Evolutionary conservation across 805 yeast species (phyloP).

Genomic region (Wickerhamiella nectarea): DNA sequence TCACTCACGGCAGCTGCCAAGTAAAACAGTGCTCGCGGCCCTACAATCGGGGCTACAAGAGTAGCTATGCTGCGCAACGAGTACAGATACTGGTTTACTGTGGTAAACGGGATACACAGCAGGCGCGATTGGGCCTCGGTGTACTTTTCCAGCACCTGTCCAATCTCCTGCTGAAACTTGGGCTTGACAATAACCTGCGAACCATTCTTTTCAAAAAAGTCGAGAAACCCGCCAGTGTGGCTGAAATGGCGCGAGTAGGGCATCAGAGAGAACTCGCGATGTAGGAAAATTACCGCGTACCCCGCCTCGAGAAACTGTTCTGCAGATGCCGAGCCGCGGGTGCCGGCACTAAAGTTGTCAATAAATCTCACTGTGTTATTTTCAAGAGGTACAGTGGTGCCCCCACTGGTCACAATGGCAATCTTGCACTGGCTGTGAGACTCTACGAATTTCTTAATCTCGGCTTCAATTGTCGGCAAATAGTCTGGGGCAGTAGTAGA

Average conservation of each 20-base stretch:
- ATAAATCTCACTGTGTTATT: conserved; percentile 93
- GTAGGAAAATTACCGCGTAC: conserved; percentile 84
- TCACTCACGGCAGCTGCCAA: conserved; percentile 97
- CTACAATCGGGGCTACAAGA: conserved; percentile 39
- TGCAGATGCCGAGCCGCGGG: conserved; percentile 93
- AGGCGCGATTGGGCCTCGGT: conserved; percentile 36
- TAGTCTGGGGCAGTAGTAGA: conserved; percentile 63
- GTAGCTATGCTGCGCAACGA: conserved; percentile 58
- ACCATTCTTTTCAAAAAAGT: conserved; percentile 45
- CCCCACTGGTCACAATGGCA: conserved; percentile 87
- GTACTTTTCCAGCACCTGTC: conserved; percentile 37
- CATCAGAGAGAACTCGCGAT: conserved; percentile 78
- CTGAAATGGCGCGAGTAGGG: conserved; percentile 86
- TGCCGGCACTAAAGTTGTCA: conserved; percentile 95
- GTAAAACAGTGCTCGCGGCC: conserved; percentile 52
- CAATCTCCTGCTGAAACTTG: conserved; percentile 48
- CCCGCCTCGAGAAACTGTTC: conserved; percentile 77
- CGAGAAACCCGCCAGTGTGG: conserved; percentile 73
- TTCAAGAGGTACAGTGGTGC: conserved; percentile 95
- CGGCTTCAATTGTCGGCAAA: conserved; percentile 43
- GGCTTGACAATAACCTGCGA: conserved; percentile 45
- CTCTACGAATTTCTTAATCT: conserved; percentile 48
- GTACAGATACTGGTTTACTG: conserved; percentile 86
- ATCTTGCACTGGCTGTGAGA: conserved; percentile 41
- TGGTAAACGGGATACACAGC: conserved; percentile 77